Base-by-base conservation (phyloP, 2,329 filamentous ascomycete genomes). In the Trichoderma afroharzianum region DNA sequence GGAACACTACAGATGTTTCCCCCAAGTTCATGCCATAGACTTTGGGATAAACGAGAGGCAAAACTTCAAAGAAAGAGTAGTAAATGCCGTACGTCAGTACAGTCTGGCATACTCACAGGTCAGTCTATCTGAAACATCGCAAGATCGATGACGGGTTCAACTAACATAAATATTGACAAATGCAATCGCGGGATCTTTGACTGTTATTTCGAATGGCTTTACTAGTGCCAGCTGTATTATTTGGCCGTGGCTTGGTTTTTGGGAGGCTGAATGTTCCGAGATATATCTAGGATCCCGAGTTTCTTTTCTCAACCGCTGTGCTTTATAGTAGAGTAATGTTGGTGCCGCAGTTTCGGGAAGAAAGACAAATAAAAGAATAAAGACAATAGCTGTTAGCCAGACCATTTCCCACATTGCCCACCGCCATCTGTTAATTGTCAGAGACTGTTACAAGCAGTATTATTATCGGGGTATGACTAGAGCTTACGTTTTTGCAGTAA, bases 351-450 rank as follows among this genome's bases (percentile, higher is more conserved):
- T 47, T 11, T 47, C 43, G 1, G 18, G 43, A 47, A 47, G 43
- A 47, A 47, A 47, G 43, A 21, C 18, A 21, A 61, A 61, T 24
- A 61, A 36, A 90, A 85, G 84, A 92, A 86, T 50, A 86, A 64
- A 14, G 90, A 90, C 77, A 0, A 89, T 88, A 0, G 82, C 85
- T 0, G 87, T 82, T 14, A 87, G 83, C 88, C 88, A 91, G 70
- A 91, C 81, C 63, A 91, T 87, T 76, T 91, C 88, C 82, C 87
- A 89, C 7, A 89, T 80, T 0, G 86, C 86, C 88, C 88, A 91
- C 18, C 88, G 83, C 89, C 88, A 91, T 63, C 80, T 81, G 78
- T 88, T 83, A 3, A 83, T 85, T 1, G 83, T 55, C 9, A 66
- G 28, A 14, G 14, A 33, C 21, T 9, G 15, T 0, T 18, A 3